Evolutionary conservation across 306 rosid species (phyloP).

Genomic region (Cicer arietinum): DNA sequence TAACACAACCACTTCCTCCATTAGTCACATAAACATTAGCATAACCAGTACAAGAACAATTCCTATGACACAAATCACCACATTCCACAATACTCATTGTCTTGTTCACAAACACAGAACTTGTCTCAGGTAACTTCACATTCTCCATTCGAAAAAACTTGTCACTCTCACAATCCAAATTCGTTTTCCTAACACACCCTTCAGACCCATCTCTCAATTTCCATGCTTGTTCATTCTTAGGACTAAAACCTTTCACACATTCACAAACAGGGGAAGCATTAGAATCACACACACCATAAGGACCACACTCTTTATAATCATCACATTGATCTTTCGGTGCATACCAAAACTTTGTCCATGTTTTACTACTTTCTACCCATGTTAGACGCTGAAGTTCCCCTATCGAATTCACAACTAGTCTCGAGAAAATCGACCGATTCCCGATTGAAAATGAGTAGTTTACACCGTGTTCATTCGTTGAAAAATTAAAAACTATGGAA

Average conservation of each 20-base stretch:
- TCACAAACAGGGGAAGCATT: slow-evolving; percentile 70
- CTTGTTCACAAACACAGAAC: slow-evolving; percentile 48
- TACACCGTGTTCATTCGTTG: slow-evolving; percentile 43
- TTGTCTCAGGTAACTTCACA: slow-evolving; percentile 73
- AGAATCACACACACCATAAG: slow-evolving; percentile 63
- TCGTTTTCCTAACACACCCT: slow-evolving; percentile 70
- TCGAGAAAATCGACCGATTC: slow-evolving; percentile 42
- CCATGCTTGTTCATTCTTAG: slow-evolving; percentile 67
- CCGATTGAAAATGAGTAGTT: slow-evolving; percentile 54
- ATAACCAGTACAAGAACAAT: slow-evolving; percentile 73
- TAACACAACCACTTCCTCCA: slow-evolving; percentile 70
- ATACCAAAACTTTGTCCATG: slow-evolving; percentile 66
- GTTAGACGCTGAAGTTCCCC: slow-evolving; percentile 55
- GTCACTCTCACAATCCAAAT: slow-evolving; percentile 57
- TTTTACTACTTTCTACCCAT: slow-evolving; percentile 50
- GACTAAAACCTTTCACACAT: slow-evolving; percentile 68
- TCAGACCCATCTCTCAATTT: slow-evolving; percentile 71
- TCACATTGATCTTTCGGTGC: slow-evolving; percentile 77
- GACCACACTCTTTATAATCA: slow-evolving; percentile 56
- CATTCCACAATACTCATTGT: slow-evolving; percentile 58
- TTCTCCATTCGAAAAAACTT: slow-evolving; percentile 46
- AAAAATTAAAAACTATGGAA: slow-evolving; percentile 49
- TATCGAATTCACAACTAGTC: slow-evolving; percentile 44
- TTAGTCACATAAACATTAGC: slow-evolving; percentile 44
- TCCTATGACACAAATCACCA: slow-evolving; percentile 47